Evolutionary conservation across 352 stramenopile species (phyloP).

Genomic region (Pythium phragmiticola): DNA sequence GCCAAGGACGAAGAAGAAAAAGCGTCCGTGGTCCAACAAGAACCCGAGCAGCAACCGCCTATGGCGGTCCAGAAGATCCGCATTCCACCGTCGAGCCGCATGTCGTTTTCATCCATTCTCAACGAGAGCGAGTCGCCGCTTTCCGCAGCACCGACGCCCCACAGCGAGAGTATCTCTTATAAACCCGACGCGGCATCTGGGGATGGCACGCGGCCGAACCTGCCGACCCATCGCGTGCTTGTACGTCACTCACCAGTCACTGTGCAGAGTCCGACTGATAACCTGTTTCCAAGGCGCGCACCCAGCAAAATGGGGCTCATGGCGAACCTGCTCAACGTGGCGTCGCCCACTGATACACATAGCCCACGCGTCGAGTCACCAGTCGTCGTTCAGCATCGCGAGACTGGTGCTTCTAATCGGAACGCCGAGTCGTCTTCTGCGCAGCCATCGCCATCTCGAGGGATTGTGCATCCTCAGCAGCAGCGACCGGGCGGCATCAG

Average conservation of each 20-base stretch:
- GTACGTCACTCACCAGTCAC: conserved; percentile 22
- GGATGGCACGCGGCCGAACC: conserved; percentile 19
- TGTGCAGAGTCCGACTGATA: conserved; percentile 51
- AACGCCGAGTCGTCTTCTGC: conserved; percentile 3
- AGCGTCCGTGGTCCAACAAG: conserved; percentile 5
- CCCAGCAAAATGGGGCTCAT: conserved; percentile 72
- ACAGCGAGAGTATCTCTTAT: conserved; percentile 18
- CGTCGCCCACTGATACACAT: conserved; percentile 46
- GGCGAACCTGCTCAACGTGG: conserved; percentile 75
- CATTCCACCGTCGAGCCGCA: conserved; percentile 58
- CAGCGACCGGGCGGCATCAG: conserved; percentile 14
- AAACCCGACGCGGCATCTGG: neutral
- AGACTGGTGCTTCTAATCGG: neutral
- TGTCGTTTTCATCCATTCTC: conserved; percentile 89
- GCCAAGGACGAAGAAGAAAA: conserved; percentile 25
- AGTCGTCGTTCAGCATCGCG: conserved; percentile 1
- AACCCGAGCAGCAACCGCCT: conserved; percentile 10
- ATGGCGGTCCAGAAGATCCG: conserved; percentile 26
- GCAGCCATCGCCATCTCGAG: conserved; percentile 9
- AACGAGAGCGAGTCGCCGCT: conserved; percentile 83
- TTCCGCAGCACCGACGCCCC: conserved; percentile 40
- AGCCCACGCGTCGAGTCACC: conserved; percentile 42
- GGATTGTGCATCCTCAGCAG: conserved; percentile 10
- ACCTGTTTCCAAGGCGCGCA: conserved; percentile 47
- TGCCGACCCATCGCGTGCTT: conserved; percentile 23